These are phyloP conservation scores for Protea cynaroides DNA, from an alignment of 164 flowering plant species.

Conservation along the genomic window DNA sequence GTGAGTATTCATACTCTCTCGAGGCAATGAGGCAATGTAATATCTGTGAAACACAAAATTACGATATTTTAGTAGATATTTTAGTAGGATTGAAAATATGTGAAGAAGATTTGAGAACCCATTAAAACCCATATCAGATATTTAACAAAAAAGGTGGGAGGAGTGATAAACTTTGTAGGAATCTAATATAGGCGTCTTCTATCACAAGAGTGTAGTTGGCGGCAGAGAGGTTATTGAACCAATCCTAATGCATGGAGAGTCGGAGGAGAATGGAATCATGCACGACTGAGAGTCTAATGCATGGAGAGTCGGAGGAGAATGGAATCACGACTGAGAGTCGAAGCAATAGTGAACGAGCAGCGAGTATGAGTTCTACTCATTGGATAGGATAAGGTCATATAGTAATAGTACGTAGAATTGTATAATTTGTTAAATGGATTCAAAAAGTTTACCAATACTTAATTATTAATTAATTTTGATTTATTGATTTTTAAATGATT, in stretches of 20 bases:
- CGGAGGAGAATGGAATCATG: too few relatives aligned
- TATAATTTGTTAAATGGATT: too few relatives aligned
- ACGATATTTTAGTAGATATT: too few relatives aligned
- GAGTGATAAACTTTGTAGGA: too few relatives aligned
- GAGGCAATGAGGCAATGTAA: slow-evolving; percentile 79
- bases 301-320: slow-evolving; percentile 43
- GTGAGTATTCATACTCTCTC: slow-evolving; percentile 62
- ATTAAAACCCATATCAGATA: slow-evolving; percentile 8
- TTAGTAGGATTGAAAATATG: slow-evolving; percentile 73
- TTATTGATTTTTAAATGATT: too few relatives aligned
- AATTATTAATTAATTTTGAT: too few relatives aligned
- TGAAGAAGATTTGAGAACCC: slow-evolving; percentile 76
- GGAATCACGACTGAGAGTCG: slow-evolving; percentile 76
- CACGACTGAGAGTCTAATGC: too few relatives aligned
- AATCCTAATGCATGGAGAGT: too few relatives aligned
- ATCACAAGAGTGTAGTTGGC: slow-evolving; percentile 82
- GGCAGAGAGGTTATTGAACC: slow-evolving; percentile 73
- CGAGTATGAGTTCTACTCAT: too few relatives aligned
- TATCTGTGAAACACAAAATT: slow-evolving; percentile 84
- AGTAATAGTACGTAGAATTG: too few relatives aligned
- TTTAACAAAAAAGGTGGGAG: background rate
- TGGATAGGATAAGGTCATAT: too few relatives aligned
- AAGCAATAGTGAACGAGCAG: slow-evolving; percentile 60
- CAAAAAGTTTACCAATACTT: too few relatives aligned
- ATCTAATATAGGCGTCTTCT: slow-evolving; percentile 92